Base-by-base conservation (phyloP, 164 flowering plant genomes). In the Nelumbo lutea region DNA sequence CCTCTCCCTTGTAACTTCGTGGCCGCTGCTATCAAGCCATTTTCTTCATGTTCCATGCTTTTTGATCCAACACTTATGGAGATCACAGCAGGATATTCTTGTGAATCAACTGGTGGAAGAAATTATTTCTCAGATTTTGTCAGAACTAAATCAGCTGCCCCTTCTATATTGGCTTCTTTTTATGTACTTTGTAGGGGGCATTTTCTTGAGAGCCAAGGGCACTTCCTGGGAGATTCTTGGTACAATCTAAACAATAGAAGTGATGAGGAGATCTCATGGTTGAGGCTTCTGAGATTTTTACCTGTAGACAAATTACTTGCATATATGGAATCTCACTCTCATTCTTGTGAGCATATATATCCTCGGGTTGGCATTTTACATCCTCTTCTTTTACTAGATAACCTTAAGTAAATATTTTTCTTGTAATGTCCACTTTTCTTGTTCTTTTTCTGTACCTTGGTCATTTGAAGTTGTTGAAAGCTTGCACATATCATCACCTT, bases 281-380 rank as follows among this genome's bases (percentile, higher is more conserved):
- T 60, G n/a, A 66, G 9, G 60, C 27, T 66, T 66, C 55, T 53
- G 68, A 66, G 68, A 15, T 66, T 39, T 45, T 66, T 66, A 50
- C 68, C 68, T 15, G 15, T 53, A 57, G 60, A 66, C 5, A 53
- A 55, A 14, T 66, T 66, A 66, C 68, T 66, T 41, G 39, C 60
- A 13, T 45, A 66, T 48, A 53, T 66, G 68, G 68, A 66, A 56
- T 53, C 68, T 14, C 60, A 14, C 15, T 40, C 1, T 14, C 61
- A 6, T 42, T 56, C 40, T 42, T 66, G 55, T 66, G 68, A 53
- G 15, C 46, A 66, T 66, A 66, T 66, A 55, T 66, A 38, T 56
- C 13, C 60, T 14, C 68, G 10, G 60, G 68, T 66, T 53, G 27
- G 68, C 13, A 43, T 8, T 55, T 66, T 15, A 0, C 38, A 63